phyloP scores from a whole-genome alignment of 1,139 yeast genomes.

The Nakaseomyces uthaithaninus region DNA sequence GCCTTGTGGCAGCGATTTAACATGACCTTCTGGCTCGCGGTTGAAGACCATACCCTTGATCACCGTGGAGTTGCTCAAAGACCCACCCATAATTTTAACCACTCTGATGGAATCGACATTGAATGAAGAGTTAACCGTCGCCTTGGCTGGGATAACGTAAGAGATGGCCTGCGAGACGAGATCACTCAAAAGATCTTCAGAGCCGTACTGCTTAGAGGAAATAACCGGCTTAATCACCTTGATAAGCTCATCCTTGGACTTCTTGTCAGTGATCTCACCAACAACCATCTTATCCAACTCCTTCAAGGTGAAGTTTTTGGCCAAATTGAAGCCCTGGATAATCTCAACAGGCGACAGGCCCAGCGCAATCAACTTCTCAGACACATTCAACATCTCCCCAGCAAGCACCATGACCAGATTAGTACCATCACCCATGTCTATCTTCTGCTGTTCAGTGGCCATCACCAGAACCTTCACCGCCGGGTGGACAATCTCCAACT shows the following conservation, averaged over 20 bases:
- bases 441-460: slow-evolving; percentile 96
- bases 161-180: slow-evolving; percentile 84
- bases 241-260: slow-evolving; percentile 48
- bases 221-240: slow-evolving; percentile 82
- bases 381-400: slow-evolving; percentile 80
- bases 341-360: slow-evolving; percentile 89
- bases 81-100: slow-evolving; percentile 92
- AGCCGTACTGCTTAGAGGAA: slow-evolving; percentile 89
- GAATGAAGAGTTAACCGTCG: slow-evolving; percentile 42
- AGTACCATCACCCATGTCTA: slow-evolving; percentile 78
- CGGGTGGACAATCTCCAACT: slow-evolving; percentile 91
- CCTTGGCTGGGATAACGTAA: slow-evolving; percentile 62
- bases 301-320: slow-evolving; percentile 61
- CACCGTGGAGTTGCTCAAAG: slow-evolving; percentile 66
- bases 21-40: slow-evolving; percentile 86
- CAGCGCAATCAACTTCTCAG: slow-evolving; percentile 73
- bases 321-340: slow-evolving; percentile 81
- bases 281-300: slow-evolving; percentile 61
- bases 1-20: slow-evolving; percentile 47
- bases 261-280: slow-evolving; percentile 53
- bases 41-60: slow-evolving; percentile 98
- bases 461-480: slow-evolving; percentile 91
- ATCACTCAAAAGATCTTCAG: slow-evolving; percentile 65
- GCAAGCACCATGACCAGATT: slow-evolving; percentile 70
- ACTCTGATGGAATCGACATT: slow-evolving; percentile 91